Base-by-base conservation (phyloP, 371 early-diverging fungal genomes). In the Mortierella sp. region DNA sequence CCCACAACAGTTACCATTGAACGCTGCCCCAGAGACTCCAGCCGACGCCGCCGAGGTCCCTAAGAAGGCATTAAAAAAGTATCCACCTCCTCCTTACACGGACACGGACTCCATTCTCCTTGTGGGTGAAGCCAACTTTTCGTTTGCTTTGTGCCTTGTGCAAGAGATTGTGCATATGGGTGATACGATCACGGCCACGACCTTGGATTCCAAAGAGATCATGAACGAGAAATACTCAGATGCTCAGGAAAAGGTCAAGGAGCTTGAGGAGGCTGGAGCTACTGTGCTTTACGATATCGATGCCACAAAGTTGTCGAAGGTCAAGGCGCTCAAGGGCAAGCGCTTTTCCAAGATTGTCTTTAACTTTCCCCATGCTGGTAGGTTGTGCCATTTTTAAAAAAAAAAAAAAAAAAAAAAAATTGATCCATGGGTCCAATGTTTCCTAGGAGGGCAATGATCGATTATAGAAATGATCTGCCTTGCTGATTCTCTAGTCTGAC, bases 341-440 rank as follows among this genome's bases (percentile, higher is more conserved):
- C 61, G 80, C 50, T 97, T 93, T 68, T 84, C 88, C 50, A 93
- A 90, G 79, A 93, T 97, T 51, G 90, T 96, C n/a, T 97, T 98
- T 81, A 97, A 97, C 81, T 98, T 98, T 80, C 98, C 98, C 51
- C 98, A 98, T 76, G 91, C 90, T 18, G 98, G 97, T 87, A 85
- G 5, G 23, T 7, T 16, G 26, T 56, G n/a, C 12, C 30, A 25
- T 15, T 56, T 23, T 26, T 21, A n/a, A 15, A 43, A 29, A 44
- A 0, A 26, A 19, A 26, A 57, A 60, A 12, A 25, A 60, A 51
- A 46, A 26, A 16, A 62, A 21, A 58, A 43, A 45, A 7, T 15
- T 29, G 51, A 50, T n/a, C n/a, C n/a, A n/a, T n/a, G n/a, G n/a
- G n/a, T n/a, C n/a, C n/a, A n/a, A n/a, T n/a, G n/a, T n/a, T n/a